Conservation (phyloP, 1,284 basidiomycete genomes). For the Papiliotrema nemorosa region DNA sequence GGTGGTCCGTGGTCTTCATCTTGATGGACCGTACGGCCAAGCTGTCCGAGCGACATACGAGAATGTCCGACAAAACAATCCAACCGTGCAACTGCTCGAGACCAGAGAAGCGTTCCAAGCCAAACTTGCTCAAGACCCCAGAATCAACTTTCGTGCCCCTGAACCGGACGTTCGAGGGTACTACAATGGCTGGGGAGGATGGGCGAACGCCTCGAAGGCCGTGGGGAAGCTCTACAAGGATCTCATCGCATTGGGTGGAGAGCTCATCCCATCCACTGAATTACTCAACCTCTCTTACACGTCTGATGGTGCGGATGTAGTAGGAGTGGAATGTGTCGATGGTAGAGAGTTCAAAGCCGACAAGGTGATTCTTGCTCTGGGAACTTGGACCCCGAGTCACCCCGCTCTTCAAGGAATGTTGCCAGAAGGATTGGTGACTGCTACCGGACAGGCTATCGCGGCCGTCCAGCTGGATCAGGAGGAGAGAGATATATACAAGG, state of each 20-base stretch:
- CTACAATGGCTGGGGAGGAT: conserved; percentile 70
- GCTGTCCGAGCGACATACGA: conserved; percentile 1
- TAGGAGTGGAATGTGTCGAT: conserved; percentile 15
- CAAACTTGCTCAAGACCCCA: conserved; percentile 6
- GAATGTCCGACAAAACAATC: conserved; percentile 10
- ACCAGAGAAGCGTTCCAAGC: conserved; percentile 8
- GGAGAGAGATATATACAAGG: conserved; percentile 60
- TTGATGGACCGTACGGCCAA: neutral
- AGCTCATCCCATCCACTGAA: conserved; percentile 57
- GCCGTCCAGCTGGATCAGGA: conserved; percentile 66
- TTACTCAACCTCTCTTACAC: conserved; percentile 52
- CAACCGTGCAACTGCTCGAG: conserved; percentile 7
- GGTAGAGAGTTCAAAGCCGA: conserved; percentile 22
- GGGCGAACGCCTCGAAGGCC: conserved; percentile 71
- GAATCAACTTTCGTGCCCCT: conserved; percentile 1
- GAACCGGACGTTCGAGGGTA: conserved; percentile 52
- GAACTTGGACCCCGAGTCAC: conserved; percentile 27
- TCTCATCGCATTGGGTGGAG: conserved; percentile 58
- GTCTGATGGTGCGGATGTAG: conserved; percentile 12
- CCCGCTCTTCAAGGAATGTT: conserved; percentile 16
- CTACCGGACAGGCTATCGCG: conserved; percentile 61
- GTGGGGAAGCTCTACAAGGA: conserved; percentile 57
- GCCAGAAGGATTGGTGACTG: conserved; percentile 15
- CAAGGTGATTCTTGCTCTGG: conserved; percentile 23
- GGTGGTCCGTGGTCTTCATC: conserved; percentile 10